Evolutionary conservation across 495 filamentous ascomycete species (phyloP).

Genomic region (Neurospora cerealis): DNA sequence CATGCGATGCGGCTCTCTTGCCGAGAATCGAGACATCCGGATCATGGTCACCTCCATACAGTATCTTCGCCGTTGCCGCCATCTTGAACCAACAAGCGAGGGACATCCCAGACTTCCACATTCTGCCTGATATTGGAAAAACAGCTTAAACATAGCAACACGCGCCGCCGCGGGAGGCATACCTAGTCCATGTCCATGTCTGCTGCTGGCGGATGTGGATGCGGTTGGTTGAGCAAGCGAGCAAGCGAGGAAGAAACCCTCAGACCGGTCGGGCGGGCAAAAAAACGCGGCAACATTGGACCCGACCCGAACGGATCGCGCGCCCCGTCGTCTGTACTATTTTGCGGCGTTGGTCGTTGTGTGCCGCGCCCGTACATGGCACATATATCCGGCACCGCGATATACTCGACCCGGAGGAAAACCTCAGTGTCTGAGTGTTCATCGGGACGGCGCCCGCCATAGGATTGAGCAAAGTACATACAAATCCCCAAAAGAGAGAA

Average conservation of each 20-base stretch:
- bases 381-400: neutral
- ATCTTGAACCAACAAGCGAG: neutral
- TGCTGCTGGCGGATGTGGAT: neutral
- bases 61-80: neutral
- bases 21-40: neutral
- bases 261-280: neutral
- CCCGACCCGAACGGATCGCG: neutral
- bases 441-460: neutral
- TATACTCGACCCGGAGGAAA: neutral
- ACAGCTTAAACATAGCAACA: neutral
- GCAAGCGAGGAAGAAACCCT: neutral
- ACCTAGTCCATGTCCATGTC: neutral
- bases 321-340: neutral
- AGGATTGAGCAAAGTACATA: neutral
- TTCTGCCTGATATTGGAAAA: neutral
- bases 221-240: neutral
- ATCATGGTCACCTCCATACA: neutral
- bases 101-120: neutral
- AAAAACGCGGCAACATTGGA: neutral
- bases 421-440: neutral
- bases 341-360: neutral
- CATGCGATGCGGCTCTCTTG: neutral
- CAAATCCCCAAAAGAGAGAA: neutral
- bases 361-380: neutral
- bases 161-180: neutral